Evolutionary conservation across 257 asterid species (phyloP).

Genomic region (Eucommia ulmoides): DNA sequence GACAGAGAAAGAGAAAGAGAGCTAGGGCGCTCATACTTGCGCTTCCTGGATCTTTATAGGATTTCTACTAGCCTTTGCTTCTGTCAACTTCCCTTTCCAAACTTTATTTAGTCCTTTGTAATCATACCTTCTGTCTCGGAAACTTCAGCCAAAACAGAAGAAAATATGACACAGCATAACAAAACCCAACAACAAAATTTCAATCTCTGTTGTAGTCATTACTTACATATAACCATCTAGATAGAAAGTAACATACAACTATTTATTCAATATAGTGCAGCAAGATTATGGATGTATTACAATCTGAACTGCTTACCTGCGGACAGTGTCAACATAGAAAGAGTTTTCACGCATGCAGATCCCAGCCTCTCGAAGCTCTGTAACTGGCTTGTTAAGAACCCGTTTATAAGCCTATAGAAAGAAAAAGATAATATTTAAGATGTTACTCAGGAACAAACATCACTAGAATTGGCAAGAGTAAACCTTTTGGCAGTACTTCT

Average conservation of each 20-base stretch:
- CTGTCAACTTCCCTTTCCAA: conserved; percentile 94
- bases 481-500: conserved; percentile 97
- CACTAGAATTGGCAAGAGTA: conserved; percentile 7
- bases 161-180: conserved; percentile 6
- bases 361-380: conserved; percentile 95
- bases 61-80: conserved; percentile 91
- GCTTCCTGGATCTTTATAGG: conserved; percentile 94
- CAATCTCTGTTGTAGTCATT: too few relatives aligned
- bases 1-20: conserved; percentile 13
- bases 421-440: conserved; percentile 7
- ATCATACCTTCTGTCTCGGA: conserved; percentile 97
- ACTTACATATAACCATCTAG: too few relatives aligned
- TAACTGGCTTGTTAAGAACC: conserved; percentile 83
- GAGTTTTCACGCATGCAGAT: conserved; percentile 99
- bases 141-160: conserved; percentile 33
- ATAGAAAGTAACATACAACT: background rate
- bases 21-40: conserved; percentile 34
- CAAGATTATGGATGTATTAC: conserved; percentile 1
- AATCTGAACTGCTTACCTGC: conserved; percentile 47
- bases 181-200: conserved; percentile 4
- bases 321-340: conserved; percentile 94
- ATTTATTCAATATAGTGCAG: background rate
- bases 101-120: conserved; percentile 93
- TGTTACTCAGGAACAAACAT: conserved; percentile 11
- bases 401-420: conserved; percentile 75